Evolutionary conservation across 345 rosid genomes (phyloP).

Genomic region (Acer yangbiense): DNA sequence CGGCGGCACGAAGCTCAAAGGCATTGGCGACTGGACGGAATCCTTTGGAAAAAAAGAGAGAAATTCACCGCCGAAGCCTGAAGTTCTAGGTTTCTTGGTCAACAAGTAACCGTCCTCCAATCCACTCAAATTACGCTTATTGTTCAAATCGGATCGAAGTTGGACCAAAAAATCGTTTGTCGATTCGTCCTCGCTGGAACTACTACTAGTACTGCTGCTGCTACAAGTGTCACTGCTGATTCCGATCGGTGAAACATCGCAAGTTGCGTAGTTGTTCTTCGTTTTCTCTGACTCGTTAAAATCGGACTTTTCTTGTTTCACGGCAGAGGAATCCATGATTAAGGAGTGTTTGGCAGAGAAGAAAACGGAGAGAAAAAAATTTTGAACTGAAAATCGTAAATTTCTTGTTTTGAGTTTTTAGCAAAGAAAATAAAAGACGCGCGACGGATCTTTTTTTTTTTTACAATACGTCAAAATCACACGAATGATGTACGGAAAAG

Average conservation of each 20-base stretch:
- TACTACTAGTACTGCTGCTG: background rate
- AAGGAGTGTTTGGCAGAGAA: background rate
- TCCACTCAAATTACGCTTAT: constrained; percentile 13
- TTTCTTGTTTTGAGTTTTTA: background rate
- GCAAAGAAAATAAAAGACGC: background rate
- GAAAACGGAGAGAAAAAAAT: background rate
- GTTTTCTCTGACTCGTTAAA: background rate
- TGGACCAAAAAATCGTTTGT: background rate
- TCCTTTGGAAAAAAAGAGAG: constrained; percentile 5
- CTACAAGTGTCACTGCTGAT: background rate
- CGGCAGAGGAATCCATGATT: background rate
- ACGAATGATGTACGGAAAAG: too few species aligned
- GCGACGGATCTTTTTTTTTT: too few species aligned
- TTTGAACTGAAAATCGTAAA: background rate
- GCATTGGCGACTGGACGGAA: background rate
- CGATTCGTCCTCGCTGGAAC: background rate
- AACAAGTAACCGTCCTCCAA: background rate
- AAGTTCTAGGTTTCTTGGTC: constrained; percentile 30
- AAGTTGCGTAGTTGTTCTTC: background rate
- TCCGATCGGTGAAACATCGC: background rate
- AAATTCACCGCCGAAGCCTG: constrained; percentile 2
- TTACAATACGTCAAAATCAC: too few species aligned
- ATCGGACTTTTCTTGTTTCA: constrained; percentile 6
- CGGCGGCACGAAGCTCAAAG: constrained; percentile 14
- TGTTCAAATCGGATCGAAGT: background rate